A percentile compares a stretch with the other conserved stretches of the same genome.
Evolutionary conservation across 768 basidiomycete genomes (phyloP).

Genomic region (Suillus fuscotomentosus): DNA sequence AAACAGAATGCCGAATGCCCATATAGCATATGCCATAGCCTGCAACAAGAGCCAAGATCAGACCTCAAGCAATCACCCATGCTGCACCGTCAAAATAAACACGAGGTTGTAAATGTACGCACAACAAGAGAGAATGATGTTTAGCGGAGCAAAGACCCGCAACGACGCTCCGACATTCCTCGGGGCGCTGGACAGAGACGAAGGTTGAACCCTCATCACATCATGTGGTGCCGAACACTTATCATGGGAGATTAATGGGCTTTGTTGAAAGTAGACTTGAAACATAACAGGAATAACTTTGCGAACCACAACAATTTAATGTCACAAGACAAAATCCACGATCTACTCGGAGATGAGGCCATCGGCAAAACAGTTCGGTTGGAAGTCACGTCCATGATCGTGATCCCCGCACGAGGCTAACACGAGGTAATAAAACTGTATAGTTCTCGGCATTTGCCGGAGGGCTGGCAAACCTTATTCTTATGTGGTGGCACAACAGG

Average conservation of each 20-base stretch:
- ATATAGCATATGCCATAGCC: neutral
- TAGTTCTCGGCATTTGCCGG: conserved; percentile 26
- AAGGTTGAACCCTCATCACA: neutral
- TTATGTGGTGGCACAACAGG: conserved; percentile 12
- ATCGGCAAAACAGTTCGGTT: neutral
- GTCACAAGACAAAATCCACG: neutral
- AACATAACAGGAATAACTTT: neutral
- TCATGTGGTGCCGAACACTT: neutral
- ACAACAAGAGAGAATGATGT: neutral
- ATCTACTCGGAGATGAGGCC: neutral
- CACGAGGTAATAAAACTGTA: conserved; percentile 20
- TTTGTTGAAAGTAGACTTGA: neutral
- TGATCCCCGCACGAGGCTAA: neutral
- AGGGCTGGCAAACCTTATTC: conserved; percentile 23
- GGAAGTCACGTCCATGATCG: neutral
- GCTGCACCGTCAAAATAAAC: neutral
- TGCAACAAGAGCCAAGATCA: neutral
- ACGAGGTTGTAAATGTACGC: neutral
- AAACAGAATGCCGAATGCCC: neutral
- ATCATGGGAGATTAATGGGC: neutral
- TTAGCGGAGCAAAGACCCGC: neutral
- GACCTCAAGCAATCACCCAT: neutral
- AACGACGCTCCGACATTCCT: neutral
- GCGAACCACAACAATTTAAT: neutral
- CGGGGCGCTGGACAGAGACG: neutral